These are phyloP conservation scores for Phylloporus scabripes DNA, from an alignment of 768 basidiomycete species.

Conservation along the genomic window DNA sequence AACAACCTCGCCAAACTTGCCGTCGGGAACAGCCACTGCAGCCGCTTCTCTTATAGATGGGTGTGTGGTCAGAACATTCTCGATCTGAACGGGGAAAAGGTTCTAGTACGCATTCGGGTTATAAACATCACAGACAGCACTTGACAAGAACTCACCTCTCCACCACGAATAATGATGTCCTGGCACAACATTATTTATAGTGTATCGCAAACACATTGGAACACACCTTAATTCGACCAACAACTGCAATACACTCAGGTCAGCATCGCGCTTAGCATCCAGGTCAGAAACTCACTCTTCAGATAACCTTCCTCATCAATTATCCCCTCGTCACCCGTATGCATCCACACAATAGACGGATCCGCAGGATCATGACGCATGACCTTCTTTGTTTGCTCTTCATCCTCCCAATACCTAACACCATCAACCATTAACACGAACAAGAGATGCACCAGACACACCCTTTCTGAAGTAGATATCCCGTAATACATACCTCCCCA, in stretches of 20 bases:
- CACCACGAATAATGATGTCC: constrained; percentile 85
- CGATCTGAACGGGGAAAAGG: constrained; percentile 80
- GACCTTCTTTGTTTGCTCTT: constrained; percentile 55
- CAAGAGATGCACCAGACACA: constrained; percentile 19
- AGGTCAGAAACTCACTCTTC: constrained; percentile 41
- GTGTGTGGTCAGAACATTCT: constrained; percentile 60
- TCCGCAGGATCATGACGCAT: constrained; percentile 50
- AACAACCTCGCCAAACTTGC: constrained; percentile 69
- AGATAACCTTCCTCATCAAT: constrained; percentile 81
- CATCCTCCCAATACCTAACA: constrained; percentile 70
- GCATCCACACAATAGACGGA: constrained; percentile 67
- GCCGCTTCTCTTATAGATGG: constrained; percentile 64
- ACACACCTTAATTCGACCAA: constrained; percentile 71
- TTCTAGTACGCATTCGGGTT: constrained; percentile 41
- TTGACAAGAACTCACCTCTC: constrained; percentile 48
- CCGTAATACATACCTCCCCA: constrained; percentile 69
- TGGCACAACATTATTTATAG: constrained; percentile 20
- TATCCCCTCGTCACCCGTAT: constrained; percentile 76
- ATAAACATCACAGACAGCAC: not conserved
- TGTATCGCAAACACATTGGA: not conserved
- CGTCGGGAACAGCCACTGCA: constrained; percentile 65
- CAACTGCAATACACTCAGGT: constrained; percentile 42
- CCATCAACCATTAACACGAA: not conserved
- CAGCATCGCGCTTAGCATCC: not conserved
- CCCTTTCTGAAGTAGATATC: constrained; percentile 80